These are phyloP conservation scores for Saitozyma podzolica DNA, from an alignment of 768 basidiomycete genomes.

Conservation along the genomic window DNA sequence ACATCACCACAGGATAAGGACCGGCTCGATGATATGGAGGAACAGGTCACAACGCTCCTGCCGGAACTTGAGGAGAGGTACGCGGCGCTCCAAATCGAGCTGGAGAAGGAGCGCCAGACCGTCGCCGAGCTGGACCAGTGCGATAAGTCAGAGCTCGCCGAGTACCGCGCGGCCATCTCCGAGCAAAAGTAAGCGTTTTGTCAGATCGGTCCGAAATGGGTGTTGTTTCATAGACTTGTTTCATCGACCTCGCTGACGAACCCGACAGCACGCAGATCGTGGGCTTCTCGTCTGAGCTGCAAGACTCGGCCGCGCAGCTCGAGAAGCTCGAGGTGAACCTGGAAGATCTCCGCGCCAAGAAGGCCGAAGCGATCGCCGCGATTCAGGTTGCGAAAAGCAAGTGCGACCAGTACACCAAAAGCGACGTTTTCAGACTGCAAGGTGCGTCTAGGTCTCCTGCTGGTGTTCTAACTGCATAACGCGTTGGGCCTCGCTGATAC, in stretches of 20 bases:
- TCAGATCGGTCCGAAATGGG: neutral
- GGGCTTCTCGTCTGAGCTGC: conserved; percentile 40
- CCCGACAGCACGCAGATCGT: conserved; percentile 43
- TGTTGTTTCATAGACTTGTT: neutral
- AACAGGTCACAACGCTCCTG: conserved; percentile 26
- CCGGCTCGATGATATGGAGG: conserved; percentile 26
- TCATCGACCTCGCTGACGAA: neutral
- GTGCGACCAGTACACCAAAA: conserved; percentile 50
- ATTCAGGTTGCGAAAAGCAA: conserved; percentile 43
- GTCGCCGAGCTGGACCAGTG: conserved; percentile 47
- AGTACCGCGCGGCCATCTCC: conserved; percentile 36
- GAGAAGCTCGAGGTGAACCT: conserved; percentile 39
- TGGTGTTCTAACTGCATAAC: neutral
- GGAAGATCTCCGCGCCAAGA: conserved; percentile 34
- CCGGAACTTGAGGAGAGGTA: conserved; percentile 39
- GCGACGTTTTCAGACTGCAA: conserved; percentile 44
- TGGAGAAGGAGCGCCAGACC: conserved; percentile 44
- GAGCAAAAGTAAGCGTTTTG: conserved; percentile 40
- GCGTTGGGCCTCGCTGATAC: neutral
- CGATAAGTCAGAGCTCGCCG: conserved; percentile 46
- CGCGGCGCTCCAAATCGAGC: conserved; percentile 41
- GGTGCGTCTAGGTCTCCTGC: conserved; percentile 26
- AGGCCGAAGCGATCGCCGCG: conserved; percentile 31
- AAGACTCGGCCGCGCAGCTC: conserved; percentile 43
- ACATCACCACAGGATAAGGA: conserved; percentile 31